Base-by-base conservation (phyloP, 2,329 filamentous ascomycete species). In the Parastagonospora nodorum region DNA sequence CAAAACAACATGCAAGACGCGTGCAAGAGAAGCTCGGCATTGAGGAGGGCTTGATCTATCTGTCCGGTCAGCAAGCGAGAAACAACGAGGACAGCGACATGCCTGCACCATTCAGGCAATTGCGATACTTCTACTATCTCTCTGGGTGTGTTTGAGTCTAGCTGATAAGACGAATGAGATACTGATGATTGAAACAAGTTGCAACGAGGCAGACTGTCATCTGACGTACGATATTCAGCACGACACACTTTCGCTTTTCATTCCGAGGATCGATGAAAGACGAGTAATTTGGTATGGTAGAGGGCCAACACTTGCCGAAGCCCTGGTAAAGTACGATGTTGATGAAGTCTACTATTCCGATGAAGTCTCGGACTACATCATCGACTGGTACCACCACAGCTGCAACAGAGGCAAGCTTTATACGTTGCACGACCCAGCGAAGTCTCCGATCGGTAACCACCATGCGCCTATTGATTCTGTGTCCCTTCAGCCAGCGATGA, bases 181-280 rank as follows among this genome's bases (percentile, higher is more conserved):
- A 47, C 60, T 68, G 46, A 60, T 55, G 15, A 28, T 27, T 29
- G 33, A 65, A 24, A 24, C 19, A 24, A 74, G 70, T 36, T 69
- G 48, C 16, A 75, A 83, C 45, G 78, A 82, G 51, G 71, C 82
- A 2, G 79, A 83, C 57, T 85, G 81, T 60, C 74, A 78, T 49
- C 61, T 86, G 35, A 82, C 80, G 2, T 87, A 86, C 66, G 78
- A 85, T 63, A 79, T 85, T 53, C 70, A 72, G 29, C 75, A 75
- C 9, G 88, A 92, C 68, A 75, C 77, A 16, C 81, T 94, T 49
- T 84, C 82, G 5, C 82, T 93, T 27, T 94, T 88, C 82, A 85
- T 93, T 41, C 88, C 89, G 2, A 83, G 84, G 60, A 83, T 86
- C 57, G 83, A 88, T 58, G 83, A 82, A 11, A 78, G 77, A 12